Evolutionary conservation across 2,329 filamentous ascomycete species (phyloP).

Genomic region (Raffaelea arxii): DNA sequence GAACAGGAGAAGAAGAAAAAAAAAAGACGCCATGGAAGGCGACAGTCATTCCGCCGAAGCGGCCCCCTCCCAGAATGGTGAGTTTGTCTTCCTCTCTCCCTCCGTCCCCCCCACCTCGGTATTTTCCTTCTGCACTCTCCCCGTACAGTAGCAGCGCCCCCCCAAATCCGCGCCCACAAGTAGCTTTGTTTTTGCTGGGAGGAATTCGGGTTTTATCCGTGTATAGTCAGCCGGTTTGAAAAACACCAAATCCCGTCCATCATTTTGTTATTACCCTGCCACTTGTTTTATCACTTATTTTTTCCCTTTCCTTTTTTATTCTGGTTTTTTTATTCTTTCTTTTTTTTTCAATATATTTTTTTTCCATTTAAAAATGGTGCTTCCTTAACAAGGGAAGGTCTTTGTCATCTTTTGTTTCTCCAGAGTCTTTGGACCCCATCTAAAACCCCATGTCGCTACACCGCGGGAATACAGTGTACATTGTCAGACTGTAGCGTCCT

Average conservation of each 20-base stretch:
- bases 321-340: not conserved
- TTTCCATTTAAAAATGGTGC: not conserved
- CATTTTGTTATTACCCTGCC: too few species aligned
- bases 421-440: not conserved
- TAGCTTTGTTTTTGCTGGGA: not conserved
- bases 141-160: too few species aligned
- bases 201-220: not conserved
- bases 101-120: not conserved
- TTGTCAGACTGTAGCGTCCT: not conserved
- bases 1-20: not conserved
- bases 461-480: conserved; percentile 5
- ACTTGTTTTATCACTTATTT: not conserved
- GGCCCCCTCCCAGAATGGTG: conserved; percentile 5
- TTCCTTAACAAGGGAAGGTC: not conserved
- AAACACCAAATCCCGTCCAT: not conserved
- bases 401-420: not conserved
- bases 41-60: conserved; percentile 4
- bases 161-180: not conserved
- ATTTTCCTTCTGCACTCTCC: too few species aligned
- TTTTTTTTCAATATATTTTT: not conserved
- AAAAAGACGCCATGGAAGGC: not conserved
- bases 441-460: not conserved
- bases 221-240: not conserved
- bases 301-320: not conserved
- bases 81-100: not conserved